A percentile compares a stretch with the other conserved stretches of the same genome.
These are phyloP conservation scores for Talaromyces sp. DNA, from an alignment of 2,329 filamentous ascomycete species.

Conservation along the genomic window DNA sequence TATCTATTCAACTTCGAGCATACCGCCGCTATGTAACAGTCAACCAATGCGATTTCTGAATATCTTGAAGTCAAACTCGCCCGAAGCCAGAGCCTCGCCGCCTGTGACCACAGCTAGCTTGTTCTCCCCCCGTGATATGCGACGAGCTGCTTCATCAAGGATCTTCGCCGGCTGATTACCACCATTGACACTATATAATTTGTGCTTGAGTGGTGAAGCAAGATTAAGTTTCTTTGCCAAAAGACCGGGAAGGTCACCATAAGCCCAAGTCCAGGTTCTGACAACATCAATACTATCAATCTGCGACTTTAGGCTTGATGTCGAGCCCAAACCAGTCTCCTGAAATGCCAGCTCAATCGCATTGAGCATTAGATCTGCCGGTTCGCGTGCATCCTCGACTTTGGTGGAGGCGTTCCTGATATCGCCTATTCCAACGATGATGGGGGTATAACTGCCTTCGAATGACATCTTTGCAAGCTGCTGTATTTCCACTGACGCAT, in stretches of 20 bases:
- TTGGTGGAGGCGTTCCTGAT: constrained; percentile 55
- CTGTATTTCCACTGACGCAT: neutral
- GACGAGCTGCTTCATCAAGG: constrained; percentile 61
- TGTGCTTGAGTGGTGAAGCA: constrained; percentile 41
- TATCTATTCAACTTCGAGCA: constrained; percentile 52
- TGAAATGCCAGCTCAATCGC: constrained; percentile 52
- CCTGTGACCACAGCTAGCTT: constrained; percentile 60
- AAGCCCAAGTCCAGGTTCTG: constrained; percentile 62
- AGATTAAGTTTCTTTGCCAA: constrained; percentile 51
- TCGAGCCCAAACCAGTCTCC: constrained; percentile 44
- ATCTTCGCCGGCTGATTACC: constrained; percentile 61
- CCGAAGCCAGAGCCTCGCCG: constrained; percentile 61
- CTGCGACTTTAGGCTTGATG: constrained; percentile 38
- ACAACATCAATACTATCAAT: constrained; percentile 61
- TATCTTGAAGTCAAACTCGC: constrained; percentile 26
- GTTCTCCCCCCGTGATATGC: constrained; percentile 52
- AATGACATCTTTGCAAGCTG: constrained; percentile 3
- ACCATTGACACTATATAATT: constrained; percentile 56
- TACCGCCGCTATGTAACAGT: constrained; percentile 44
- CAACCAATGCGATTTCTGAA: constrained; percentile 15
- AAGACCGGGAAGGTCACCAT: constrained; percentile 55
- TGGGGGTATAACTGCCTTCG: constrained; percentile 36
- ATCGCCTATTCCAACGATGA: constrained; percentile 63
- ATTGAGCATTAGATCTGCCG: constrained; percentile 56
- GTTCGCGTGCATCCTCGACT: constrained; percentile 56